These are phyloP conservation scores for Sporothrix globosa DNA, from an alignment of 2,329 filamentous ascomycete species.

Conservation along the genomic window DNA sequence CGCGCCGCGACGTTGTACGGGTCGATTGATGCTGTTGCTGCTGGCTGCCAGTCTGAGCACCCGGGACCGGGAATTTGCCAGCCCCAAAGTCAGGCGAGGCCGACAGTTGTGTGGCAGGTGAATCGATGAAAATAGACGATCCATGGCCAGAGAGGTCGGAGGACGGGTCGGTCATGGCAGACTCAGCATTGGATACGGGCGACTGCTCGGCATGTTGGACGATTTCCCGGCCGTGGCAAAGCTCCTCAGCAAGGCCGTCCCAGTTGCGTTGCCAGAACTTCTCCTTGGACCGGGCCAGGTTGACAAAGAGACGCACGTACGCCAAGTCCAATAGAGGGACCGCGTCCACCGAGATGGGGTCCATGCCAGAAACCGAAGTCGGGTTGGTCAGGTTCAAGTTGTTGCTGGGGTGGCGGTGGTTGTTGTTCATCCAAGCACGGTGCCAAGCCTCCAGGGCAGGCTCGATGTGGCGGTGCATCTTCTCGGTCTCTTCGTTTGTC, in stretches of 20 bases:
- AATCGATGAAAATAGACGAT: conserved; percentile 55
- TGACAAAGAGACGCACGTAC: conserved; percentile 89
- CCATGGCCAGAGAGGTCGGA: conserved; percentile 45
- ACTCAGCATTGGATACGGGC: conserved; percentile 55
- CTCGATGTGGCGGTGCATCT: conserved; percentile 94
- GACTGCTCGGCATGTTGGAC: conserved; percentile 71
- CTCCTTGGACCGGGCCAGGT: conserved; percentile 88
- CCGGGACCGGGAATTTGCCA: conserved; percentile 43
- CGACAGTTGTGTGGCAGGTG: conserved; percentile 56
- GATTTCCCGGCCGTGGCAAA: conserved; percentile 76
- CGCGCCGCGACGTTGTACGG: conserved; percentile 67
- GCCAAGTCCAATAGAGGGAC: conserved; percentile 90
- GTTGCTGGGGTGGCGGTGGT: conserved; percentile 82
- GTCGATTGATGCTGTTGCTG: conserved; percentile 37
- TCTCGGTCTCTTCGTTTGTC: conserved; percentile 90
- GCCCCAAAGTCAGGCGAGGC: conserved; percentile 54
- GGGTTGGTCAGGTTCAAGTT: neutral
- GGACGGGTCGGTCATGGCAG: conserved; percentile 49
- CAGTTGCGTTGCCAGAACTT: conserved; percentile 94
- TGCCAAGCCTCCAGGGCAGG: conserved; percentile 94
- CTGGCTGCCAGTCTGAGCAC: neutral
- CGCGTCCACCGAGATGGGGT: conserved; percentile 84
- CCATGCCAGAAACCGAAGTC: conserved; percentile 66
- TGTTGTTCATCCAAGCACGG: conserved; percentile 84
- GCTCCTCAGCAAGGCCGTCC: conserved; percentile 85